Conservation (phyloP, 73 alveolate genomes). For the Paramecium sexaurelia region DNA sequence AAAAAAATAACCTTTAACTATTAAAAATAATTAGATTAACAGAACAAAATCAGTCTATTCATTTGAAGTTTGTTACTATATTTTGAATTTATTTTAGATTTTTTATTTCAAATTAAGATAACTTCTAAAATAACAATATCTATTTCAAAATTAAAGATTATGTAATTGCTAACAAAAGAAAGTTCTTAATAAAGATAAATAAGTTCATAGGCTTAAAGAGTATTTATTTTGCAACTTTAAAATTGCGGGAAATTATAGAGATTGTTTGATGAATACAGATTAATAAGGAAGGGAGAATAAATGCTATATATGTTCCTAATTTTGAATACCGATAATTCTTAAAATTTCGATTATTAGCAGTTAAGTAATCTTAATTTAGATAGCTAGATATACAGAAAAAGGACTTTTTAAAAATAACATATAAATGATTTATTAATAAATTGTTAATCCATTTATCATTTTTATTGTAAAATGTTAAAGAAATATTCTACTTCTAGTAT, state of each 20-base stretch:
- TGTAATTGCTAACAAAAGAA: constrained; percentile 47
- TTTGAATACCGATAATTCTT: no score
- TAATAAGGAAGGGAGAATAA: not conserved
- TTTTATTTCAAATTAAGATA: not conserved
- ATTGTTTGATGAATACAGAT: no score
- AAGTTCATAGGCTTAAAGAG: constrained; percentile 44
- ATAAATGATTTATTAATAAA: not conserved
- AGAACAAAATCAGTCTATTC: not conserved
- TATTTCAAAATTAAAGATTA: constrained; percentile 16
- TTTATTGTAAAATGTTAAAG: constrained; percentile 80
- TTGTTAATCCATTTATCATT: not conserved
- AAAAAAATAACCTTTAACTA: not conserved
- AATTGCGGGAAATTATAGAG: constrained; percentile 15
- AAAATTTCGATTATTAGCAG: no score
- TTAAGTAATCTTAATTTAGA: not conserved
- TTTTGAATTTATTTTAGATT: not conserved
- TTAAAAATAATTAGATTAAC: not conserved
- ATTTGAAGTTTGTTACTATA: not conserved
- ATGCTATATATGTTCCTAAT: no score
- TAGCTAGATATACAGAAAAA: not conserved
- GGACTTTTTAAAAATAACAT: not conserved
- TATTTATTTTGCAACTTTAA: constrained; percentile 19
- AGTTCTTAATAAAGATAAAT: constrained; percentile 52
- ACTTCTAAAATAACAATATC: constrained; percentile 18
- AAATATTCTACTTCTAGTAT: constrained; percentile 92